Evolutionary conservation across 1,284 basidiomycete genomes (phyloP).

Genomic region (Dichomitus squalens): DNA sequence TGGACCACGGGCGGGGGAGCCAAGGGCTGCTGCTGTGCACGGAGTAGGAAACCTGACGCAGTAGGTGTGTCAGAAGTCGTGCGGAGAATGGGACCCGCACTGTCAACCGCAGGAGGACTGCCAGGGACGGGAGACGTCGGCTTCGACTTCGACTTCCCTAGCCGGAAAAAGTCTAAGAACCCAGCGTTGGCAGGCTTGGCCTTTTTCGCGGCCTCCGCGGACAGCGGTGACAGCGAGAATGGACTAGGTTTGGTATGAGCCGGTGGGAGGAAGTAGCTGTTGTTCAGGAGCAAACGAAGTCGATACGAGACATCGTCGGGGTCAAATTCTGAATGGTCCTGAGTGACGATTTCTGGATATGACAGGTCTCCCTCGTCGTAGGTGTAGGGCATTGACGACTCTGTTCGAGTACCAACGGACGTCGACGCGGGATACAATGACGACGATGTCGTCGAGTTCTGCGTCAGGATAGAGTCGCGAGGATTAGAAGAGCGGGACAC

Average conservation of each 20-base stretch:
- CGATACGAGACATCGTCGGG: constrained; percentile 82
- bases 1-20: constrained; percentile 38
- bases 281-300: constrained; percentile 76
- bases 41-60: constrained; percentile 39
- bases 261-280: constrained; percentile 83
- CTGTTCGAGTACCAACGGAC: constrained; percentile 54
- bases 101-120: constrained; percentile 29
- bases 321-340: constrained; percentile 56
- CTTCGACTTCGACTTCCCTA: constrained; percentile 66
- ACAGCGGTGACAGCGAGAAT: constrained; percentile 52
- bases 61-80: constrained; percentile 65
- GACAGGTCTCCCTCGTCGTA: constrained; percentile 47
- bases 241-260: constrained; percentile 78
- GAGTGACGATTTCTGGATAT: constrained; percentile 44
- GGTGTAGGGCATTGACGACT: constrained; percentile 58
- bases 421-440: constrained; percentile 76
- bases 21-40: constrained; percentile 42
- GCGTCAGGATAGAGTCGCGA: constrained; percentile 53
- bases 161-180: constrained; percentile 70
- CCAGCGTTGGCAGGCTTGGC: constrained; percentile 50
- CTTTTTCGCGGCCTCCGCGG: constrained; percentile 39
- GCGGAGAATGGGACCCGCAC: constrained; percentile 48
- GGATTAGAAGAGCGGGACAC: constrained; percentile 30
- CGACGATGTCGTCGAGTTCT: constrained; percentile 62
- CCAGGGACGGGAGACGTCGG: constrained; percentile 51